phyloP scores from a whole-genome alignment of 768 basidiomycete genomes.

The Rhizopogon roseolus region DNA sequence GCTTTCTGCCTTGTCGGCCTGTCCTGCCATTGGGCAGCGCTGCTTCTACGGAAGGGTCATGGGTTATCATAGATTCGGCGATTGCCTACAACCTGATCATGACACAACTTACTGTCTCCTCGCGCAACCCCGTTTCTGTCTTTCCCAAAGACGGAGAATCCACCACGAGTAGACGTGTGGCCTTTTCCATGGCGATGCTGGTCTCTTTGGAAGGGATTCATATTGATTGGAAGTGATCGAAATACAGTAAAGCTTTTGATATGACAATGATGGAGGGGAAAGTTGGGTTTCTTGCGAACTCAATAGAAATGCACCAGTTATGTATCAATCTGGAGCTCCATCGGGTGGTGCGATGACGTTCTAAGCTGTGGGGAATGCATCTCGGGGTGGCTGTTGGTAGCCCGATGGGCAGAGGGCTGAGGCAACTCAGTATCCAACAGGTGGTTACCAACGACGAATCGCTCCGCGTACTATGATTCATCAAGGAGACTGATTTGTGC shows the following conservation, averaged over 20 bases:
- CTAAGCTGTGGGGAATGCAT: not conserved
- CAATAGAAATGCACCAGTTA: not conserved
- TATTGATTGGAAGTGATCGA: not conserved
- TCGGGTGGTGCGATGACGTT: not conserved
- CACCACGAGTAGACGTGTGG: not conserved
- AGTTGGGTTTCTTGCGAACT: not conserved
- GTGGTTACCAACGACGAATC: not conserved
- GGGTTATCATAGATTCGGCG: conserved; percentile 1
- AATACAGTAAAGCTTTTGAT: too few species aligned
- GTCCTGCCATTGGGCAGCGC: conserved; percentile 50
- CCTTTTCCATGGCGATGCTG: not conserved
- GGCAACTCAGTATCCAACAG: not conserved
- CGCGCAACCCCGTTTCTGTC: conserved; percentile 43
- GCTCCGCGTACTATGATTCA: not conserved
- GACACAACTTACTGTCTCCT: conserved; percentile 38
- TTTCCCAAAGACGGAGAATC: conserved; percentile 12
- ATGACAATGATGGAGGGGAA: too few species aligned
- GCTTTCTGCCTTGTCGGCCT: conserved; percentile 36
- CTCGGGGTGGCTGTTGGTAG: too few species aligned
- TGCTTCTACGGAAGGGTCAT: conserved; percentile 31
- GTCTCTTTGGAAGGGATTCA: conserved; percentile 1
- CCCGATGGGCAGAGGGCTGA: not conserved
- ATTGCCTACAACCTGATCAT: not conserved
- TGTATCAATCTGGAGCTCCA: not conserved
- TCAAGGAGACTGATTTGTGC: conserved; percentile 1